Conservation (phyloP, 2,329 filamentous ascomycete genomes). For the Rhynchosporium graminicola region DNA sequence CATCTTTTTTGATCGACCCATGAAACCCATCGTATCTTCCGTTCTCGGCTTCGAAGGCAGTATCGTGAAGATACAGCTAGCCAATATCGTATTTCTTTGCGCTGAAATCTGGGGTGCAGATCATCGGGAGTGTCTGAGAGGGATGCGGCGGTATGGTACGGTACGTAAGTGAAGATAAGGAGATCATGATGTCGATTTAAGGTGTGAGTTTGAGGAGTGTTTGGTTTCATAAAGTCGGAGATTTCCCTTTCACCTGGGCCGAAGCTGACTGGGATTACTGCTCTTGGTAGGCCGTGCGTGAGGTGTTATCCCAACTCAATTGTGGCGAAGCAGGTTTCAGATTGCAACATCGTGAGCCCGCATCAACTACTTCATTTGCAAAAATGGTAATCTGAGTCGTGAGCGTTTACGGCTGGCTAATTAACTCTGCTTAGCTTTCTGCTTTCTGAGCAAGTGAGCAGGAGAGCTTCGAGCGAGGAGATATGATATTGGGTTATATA, state of each 20-base stretch:
- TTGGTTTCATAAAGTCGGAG: conserved; percentile 13
- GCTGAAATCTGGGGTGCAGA: not conserved
- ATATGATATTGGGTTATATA: too few species aligned
- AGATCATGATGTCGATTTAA: not conserved
- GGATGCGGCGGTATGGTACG: not conserved
- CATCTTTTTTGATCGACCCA: not conserved
- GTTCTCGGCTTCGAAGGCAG: not conserved
- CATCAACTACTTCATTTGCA: conserved; percentile 1
- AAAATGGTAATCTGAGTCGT: not conserved
- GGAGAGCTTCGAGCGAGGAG: too few species aligned
- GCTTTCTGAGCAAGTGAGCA: too few species aligned
- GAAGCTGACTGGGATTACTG: not conserved
- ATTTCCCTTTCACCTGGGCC: not conserved
- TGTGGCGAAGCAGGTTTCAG: conserved; percentile 12
- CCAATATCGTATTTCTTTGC: not conserved
- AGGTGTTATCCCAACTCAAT: not conserved
- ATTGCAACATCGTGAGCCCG: conserved; percentile 5
- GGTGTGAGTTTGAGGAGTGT: conserved; percentile 12
- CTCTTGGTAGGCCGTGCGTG: not conserved
- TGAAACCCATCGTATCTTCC: not conserved
- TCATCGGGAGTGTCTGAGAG: not conserved
- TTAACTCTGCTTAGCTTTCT: not conserved
- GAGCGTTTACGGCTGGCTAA: not conserved
- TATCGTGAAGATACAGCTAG: not conserved
- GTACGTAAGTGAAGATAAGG: not conserved